Conservation (phyloP, 2,329 filamentous ascomycete species). For the Xylariaceae sp. region DNA sequence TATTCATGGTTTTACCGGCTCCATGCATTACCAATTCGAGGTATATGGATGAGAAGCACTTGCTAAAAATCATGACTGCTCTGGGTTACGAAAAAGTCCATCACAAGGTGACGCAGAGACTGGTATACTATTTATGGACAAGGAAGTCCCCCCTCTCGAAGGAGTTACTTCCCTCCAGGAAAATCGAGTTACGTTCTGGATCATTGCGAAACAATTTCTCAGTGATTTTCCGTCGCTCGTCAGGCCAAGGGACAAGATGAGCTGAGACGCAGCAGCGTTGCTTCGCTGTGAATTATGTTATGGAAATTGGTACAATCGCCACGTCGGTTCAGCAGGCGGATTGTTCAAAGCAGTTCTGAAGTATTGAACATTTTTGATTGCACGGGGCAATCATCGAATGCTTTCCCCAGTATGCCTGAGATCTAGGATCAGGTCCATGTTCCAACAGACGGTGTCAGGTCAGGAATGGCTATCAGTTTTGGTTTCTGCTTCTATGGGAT, state of each 20-base stretch:
- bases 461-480: no score
- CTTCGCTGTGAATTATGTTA: no score
- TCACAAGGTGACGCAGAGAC: constrained; percentile 73
- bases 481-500: no score
- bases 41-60: constrained; percentile 70
- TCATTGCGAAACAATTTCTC: constrained; percentile 84
- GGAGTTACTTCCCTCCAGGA: constrained; percentile 48
- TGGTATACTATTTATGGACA: constrained; percentile 87
- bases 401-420: no score
- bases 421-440: no score
- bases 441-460: no score
- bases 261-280: no score
- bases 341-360: no score
- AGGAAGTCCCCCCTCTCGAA: constrained; percentile 29
- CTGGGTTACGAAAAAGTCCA: constrained; percentile 66
- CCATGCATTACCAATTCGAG: constrained; percentile 87
- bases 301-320: no score
- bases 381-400: no score
- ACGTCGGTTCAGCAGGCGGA: no score
- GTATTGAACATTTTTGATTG: no score
- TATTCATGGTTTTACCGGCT: constrained; percentile 87
- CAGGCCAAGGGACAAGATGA: constrained; percentile 3
- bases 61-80: constrained; percentile 69
- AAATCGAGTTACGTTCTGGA: constrained; percentile 74
- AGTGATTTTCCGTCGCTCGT: constrained; percentile 54